phyloP scores from a whole-genome alignment of 495 filamentous ascomycete species.

The Trichoderma asperelloides region DNA sequence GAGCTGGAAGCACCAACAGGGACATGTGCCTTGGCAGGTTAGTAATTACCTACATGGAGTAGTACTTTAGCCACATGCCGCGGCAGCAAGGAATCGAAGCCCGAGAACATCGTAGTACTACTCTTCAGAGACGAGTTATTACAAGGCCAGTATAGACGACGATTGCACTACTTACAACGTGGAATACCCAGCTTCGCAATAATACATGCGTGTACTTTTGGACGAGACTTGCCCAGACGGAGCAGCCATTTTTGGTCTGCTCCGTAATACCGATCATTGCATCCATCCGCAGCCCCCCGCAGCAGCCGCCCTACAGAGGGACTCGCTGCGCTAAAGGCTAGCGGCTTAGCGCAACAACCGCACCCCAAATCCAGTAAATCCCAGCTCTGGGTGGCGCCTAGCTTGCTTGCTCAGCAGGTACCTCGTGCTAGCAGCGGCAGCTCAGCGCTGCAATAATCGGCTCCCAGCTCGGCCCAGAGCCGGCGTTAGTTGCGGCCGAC shows the following conservation, averaged over 20 bases:
- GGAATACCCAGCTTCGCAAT: too few relatives aligned
- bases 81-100: too few relatives aligned
- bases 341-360: constrained; percentile 1
- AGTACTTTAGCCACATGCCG: too few relatives aligned
- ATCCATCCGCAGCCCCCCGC: background rate
- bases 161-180: too few relatives aligned
- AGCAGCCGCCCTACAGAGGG: background rate
- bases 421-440: constrained; percentile 1
- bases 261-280: background rate
- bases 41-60: too few relatives aligned
- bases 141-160: too few relatives aligned
- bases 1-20: background rate
- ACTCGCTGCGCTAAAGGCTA: background rate
- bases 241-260: too few relatives aligned
- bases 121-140: too few relatives aligned
- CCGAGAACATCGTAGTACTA: too few relatives aligned
- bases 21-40: too few relatives aligned
- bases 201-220: too few relatives aligned
- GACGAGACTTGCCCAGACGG: too few relatives aligned
- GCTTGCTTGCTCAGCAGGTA: constrained; percentile 6
- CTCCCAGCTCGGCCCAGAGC: constrained; percentile 1
- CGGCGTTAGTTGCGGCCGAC: constrained; percentile 4
- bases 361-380: constrained; percentile 4
- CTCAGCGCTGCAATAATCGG: background rate
- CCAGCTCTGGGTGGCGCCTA: background rate